Evolutionary conservation across 306 rosid genomes (phyloP).

Genomic region (Comarum palustre): DNA sequence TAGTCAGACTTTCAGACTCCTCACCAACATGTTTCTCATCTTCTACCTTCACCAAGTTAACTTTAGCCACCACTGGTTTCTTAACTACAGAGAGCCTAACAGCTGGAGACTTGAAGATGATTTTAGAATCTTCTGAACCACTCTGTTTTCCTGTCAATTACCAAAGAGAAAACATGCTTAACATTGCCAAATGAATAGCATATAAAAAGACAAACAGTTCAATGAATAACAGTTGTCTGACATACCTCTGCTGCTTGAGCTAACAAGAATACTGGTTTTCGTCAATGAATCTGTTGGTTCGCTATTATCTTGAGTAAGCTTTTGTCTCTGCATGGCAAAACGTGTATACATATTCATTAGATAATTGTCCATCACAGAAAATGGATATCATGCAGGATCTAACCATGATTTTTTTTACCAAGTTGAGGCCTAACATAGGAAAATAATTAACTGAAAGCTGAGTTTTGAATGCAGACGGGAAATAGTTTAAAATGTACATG

Average conservation of each 20-base stretch:
- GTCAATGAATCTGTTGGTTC: conserved; percentile 48
- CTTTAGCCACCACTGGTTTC: conserved; percentile 41
- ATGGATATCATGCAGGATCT: background rate
- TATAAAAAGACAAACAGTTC: background rate
- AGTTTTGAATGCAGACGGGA: background rate
- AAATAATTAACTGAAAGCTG: background rate
- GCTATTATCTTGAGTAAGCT: conserved; percentile 34
- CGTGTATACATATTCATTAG: conserved; percentile 6
- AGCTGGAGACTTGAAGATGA: conserved; percentile 35
- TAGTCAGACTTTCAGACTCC: background rate
- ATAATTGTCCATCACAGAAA: conserved; percentile 5
- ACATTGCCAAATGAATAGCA: background rate
- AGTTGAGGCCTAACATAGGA: background rate
- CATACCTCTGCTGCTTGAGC: conserved; percentile 46
- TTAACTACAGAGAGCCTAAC: conserved; percentile 47
- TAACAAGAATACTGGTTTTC: conserved; percentile 35
- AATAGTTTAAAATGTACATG: background rate
- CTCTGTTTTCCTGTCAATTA: conserved; percentile 42
- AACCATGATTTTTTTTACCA: background rate
- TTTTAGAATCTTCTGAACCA: conserved; percentile 29
- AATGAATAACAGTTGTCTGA: background rate
- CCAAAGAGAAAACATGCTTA: conserved; percentile 11
- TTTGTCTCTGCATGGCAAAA: conserved; percentile 48
- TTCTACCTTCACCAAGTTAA: conserved; percentile 25
- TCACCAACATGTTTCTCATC: conserved; percentile 31